Conservation (phyloP, 768 basidiomycete species). For the Gymnopilus dilepis region DNA sequence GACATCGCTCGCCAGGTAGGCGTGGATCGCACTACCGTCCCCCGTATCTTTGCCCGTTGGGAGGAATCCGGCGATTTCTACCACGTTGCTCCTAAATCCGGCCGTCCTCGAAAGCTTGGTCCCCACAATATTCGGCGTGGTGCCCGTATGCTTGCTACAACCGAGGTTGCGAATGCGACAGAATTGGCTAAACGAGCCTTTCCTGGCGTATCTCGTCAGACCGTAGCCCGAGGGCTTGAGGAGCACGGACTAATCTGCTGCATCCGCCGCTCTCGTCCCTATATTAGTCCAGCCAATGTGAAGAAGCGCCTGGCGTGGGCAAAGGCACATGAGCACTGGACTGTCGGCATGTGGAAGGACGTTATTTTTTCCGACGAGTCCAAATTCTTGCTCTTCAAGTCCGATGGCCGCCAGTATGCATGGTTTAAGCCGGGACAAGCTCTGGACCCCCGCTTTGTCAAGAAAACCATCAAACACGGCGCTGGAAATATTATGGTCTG, state of each 20-base stretch:
- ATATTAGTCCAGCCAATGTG: slow-evolving; percentile 17
- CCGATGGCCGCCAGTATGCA: neutral
- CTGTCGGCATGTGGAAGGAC: neutral
- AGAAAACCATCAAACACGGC: neutral
- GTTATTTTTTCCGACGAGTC: neutral
- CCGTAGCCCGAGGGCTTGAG: neutral
- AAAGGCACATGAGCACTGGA: neutral
- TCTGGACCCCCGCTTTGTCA: neutral
- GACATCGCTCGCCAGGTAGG: slow-evolving; percentile 2
- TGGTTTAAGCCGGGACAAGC: neutral
- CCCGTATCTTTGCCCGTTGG: neutral
- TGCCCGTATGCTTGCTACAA: slow-evolving; percentile 10
- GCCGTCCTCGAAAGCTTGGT: neutral
- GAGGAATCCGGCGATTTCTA: neutral
- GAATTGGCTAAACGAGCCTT: neutral
- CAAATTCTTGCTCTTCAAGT: neutral
- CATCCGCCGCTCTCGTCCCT: slow-evolving; percentile 4
- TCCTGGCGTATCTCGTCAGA: neutral
- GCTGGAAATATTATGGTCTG: neutral
- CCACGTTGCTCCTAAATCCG: neutral
- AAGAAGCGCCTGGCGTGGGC: slow-evolving; percentile 17
- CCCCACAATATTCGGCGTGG: neutral
- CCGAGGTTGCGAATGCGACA: slow-evolving; percentile 5
- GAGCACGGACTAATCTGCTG: slow-evolving; percentile 1
- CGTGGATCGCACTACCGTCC: slow-evolving; percentile 3